phyloP scores from a whole-genome alignment of 805 yeast species.

The Cyberlindnera meyerae region DNA sequence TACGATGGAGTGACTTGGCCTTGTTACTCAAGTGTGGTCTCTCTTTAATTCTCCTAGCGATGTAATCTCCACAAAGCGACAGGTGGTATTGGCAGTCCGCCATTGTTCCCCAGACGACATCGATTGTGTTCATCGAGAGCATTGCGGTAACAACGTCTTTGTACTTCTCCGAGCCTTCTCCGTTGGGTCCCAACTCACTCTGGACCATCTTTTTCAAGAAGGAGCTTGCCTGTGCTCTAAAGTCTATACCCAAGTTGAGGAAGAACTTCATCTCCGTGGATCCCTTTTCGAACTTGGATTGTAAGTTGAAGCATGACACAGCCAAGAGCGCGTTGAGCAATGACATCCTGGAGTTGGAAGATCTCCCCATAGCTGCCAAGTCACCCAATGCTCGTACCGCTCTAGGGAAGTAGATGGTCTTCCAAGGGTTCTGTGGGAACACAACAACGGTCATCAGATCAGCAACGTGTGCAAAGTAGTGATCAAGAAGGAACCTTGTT shows the following conservation, averaged over 20 bases:
- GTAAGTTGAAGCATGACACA: constrained; percentile 75
- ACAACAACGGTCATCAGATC: constrained; percentile 72
- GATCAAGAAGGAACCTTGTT: constrained; percentile 64
- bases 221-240: constrained; percentile 68
- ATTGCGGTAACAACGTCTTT: constrained; percentile 82
- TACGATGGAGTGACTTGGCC: constrained; percentile 72
- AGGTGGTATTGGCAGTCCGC: constrained; percentile 75
- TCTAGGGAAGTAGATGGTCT: constrained; percentile 76
- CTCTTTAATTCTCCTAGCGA: constrained; percentile 59
- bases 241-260: constrained; percentile 64
- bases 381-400: constrained; percentile 83
- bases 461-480: constrained; percentile 72
- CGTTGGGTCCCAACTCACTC: constrained; percentile 33
- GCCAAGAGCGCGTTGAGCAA: constrained; percentile 74
- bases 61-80: constrained; percentile 70
- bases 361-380: constrained; percentile 63
- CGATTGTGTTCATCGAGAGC: constrained; percentile 81
- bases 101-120: constrained; percentile 89
- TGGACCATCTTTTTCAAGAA: constrained; percentile 57
- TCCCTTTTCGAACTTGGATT: constrained; percentile 63
- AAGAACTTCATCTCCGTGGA: constrained; percentile 67
- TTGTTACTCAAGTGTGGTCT: constrained; percentile 67
- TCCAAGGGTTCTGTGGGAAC: constrained; percentile 80
- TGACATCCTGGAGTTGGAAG: constrained; percentile 74
- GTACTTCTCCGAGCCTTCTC: constrained; percentile 49